Base-by-base conservation (phyloP, 1,284 basidiomycete species). In the Tremellales sp. region DNA sequence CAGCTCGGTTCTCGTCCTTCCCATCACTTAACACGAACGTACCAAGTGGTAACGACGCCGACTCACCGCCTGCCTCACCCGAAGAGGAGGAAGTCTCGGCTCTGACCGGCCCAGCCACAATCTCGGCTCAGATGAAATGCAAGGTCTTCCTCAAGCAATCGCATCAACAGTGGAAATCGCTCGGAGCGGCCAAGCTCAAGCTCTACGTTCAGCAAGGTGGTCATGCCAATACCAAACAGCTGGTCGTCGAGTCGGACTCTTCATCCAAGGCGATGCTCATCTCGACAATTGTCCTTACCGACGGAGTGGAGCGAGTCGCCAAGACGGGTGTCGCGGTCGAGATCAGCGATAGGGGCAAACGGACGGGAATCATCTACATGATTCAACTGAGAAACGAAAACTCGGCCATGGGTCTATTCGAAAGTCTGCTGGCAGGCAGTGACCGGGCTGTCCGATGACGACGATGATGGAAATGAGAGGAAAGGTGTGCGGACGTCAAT, bases 291-390 rank as follows among this genome's bases (percentile, higher is more conserved):
- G 86, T 99, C 29, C 77, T 97, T 47, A 87, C 86, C 3, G 93
- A 97, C 70, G 96, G 93, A 4, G 93, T 98, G 21, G 96, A 98
- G 75, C 81, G 96, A 35, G 93, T 99, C 19, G 96, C 91, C 21
- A 96, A 93, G 76, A 97, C 93, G 4, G 96, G 96, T 21, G 85
- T 99, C 25, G 96, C 96, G 29, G 86, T 99, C 52, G 94, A 98
- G 75, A 76, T 98, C 50, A 94, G 89, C 65, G 89, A 96, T 72
- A 79, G 83, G 45, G 94, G 94, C 6, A 74, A 82, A 48, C 82
- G 92, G 50, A 96, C 93, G n/a, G 96, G 96, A 11, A 85, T 97
- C 67, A 80, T 98, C 49, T 97, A 99, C 70, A 97, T 99, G 94
- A 84, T 99, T 48, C 91, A 96, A 74, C 75, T 93, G 39, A 81